Evolutionary conservation across 2,329 filamentous ascomycete species (phyloP).

Genomic region (Colletotrichum truncatum): DNA sequence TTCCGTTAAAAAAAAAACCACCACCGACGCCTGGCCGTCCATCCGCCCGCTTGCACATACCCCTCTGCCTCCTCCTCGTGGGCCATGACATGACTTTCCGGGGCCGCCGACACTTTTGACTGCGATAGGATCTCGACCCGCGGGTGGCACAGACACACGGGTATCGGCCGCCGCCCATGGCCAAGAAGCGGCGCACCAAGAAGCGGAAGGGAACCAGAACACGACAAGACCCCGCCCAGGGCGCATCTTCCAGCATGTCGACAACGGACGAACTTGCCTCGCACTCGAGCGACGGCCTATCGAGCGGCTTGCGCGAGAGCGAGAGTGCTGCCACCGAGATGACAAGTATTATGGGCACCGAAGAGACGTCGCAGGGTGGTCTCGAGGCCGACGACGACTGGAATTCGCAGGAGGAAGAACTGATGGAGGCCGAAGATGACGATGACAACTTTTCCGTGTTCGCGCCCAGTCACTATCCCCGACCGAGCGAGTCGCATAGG

Average conservation of each 20-base stretch:
- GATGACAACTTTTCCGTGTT: constrained; percentile 55
- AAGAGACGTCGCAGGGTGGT: constrained; percentile 38
- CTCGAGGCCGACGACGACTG: constrained; percentile 35
- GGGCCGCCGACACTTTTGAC: constrained; percentile 1
- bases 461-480: constrained; percentile 50
- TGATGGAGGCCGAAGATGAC: constrained; percentile 39
- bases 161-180: constrained; percentile 41
- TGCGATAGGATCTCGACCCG: constrained; percentile 20
- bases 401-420: constrained; percentile 29
- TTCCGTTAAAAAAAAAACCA: not conserved
- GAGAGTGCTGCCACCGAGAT: constrained; percentile 46
- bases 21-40: not conserved
- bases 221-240: constrained; percentile 28
- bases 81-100: constrained; percentile 24
- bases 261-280: constrained; percentile 42
- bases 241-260: constrained; percentile 37
- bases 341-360: constrained; percentile 46
- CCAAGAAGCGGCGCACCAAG: constrained; percentile 43
- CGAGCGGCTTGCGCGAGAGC: constrained; percentile 42
- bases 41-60: not conserved
- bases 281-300: constrained; percentile 43
- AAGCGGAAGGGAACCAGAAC: constrained; percentile 37
- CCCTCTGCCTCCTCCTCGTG: not conserved
- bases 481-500: constrained; percentile 43
- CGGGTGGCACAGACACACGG: constrained; percentile 28